Percentiles rank a stretch among this genome's conserved stretches.
Conservation (phyloP, 805 yeast species). For the Spathaspora passalidarum region DNA sequence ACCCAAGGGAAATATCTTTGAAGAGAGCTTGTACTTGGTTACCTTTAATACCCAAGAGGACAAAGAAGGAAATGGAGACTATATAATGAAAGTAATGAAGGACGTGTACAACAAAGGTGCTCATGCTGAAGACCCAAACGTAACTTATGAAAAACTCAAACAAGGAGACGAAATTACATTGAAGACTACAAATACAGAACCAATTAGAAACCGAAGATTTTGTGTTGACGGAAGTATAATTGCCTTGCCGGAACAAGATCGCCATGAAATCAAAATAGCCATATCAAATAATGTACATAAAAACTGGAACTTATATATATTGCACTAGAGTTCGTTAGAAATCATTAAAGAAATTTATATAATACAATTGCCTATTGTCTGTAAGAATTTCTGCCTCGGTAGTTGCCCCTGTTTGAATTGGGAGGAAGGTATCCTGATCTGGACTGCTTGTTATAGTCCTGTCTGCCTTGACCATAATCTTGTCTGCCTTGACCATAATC, state of each 20-base stretch:
- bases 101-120: conserved; percentile 55
- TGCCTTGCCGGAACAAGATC: conserved; percentile 21
- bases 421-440: conserved; percentile 13
- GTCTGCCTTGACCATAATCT: neutral
- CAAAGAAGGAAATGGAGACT: conserved; percentile 5
- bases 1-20: conserved; percentile 50
- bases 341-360: neutral
- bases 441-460: neutral
- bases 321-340: conserved; percentile 4
- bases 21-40: conserved; percentile 43
- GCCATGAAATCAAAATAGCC: conserved; percentile 12
- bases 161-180: conserved; percentile 23
- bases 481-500: conserved; percentile 7
- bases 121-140: conserved; percentile 50
- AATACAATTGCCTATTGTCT: conserved; percentile 3
- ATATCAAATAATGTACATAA: conserved; percentile 18
- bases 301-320: conserved; percentile 17
- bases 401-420: conserved; percentile 2
- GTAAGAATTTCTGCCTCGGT: conserved; percentile 6
- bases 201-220: conserved; percentile 41
- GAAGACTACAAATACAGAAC: conserved; percentile 10
- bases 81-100: conserved; percentile 52
- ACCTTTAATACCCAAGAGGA: conserved; percentile 37
- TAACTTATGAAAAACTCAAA: conserved; percentile 39
- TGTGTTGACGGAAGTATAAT: conserved; percentile 67